Evolutionary conservation across 2,329 filamentous ascomycete species (phyloP).

Genomic region (Colletotrichum sp.): DNA sequence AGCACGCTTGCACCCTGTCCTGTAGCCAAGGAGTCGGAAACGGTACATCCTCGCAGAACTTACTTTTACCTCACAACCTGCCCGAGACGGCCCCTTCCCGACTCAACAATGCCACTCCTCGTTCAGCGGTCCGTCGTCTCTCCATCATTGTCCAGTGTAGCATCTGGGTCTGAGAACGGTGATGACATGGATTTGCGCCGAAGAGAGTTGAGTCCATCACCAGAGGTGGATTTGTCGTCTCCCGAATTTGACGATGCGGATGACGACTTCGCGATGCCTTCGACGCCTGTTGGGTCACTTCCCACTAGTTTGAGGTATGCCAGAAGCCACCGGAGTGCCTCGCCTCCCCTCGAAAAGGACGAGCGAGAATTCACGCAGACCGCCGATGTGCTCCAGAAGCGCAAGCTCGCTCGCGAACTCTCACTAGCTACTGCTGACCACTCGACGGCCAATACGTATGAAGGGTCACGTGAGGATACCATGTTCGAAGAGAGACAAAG

Average conservation of each 20-base stretch:
- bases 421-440: constrained; percentile 34
- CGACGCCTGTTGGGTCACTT: constrained; percentile 69
- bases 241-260: constrained; percentile 82
- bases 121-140: constrained; percentile 70
- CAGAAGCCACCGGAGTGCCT: constrained; percentile 67
- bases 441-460: constrained; percentile 41
- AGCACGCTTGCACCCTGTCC: constrained; percentile 81
- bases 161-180: constrained; percentile 56
- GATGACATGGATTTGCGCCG: constrained; percentile 76
- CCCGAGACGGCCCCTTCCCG: constrained; percentile 81
- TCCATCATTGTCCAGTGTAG: constrained; percentile 77
- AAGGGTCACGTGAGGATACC: constrained; percentile 52
- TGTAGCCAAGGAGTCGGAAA: constrained; percentile 89
- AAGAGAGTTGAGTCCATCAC: constrained; percentile 82
- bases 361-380: constrained; percentile 98
- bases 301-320: constrained; percentile 50
- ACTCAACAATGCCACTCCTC: constrained; percentile 26
- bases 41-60: constrained; percentile 89
- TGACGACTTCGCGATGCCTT: constrained; percentile 63
- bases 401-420: constrained; percentile 59
- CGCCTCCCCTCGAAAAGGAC: constrained; percentile 89
- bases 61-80: constrained; percentile 97
- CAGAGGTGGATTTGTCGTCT: constrained; percentile 89
- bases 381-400: constrained; percentile 79
- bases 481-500: constrained; percentile 56